Base-by-base conservation (phyloP, 1,284 basidiomycete species). In the Ceratorhiza oryzae-sativae region DNA sequence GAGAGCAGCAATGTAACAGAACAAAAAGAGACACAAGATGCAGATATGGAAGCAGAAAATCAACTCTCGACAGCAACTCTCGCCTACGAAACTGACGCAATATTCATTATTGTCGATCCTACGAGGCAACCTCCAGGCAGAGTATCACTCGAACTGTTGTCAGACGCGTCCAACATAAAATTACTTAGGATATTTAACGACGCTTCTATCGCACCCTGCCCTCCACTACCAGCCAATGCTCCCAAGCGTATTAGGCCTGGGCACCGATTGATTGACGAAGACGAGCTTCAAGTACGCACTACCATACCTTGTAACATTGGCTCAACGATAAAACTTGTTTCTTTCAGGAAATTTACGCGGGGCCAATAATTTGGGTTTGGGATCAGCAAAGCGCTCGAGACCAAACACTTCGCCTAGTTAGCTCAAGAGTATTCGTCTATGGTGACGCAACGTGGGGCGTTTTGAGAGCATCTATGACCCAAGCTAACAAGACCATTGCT, bases 321-420 rank as follows among this genome's bases (percentile, higher is more conserved):
- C 8, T n/a, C 36, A 42, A 46, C 2, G 49, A 13, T 20, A 70
- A 79, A 80, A 36, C 83, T 85, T 27, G 12, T 2, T 20, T 82
- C 81, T 87, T 86, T 83, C 90, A 92, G 78, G 91, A 92, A 78
- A 82, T 87, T n/a, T 93, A 93, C 77, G 76, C 76, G 2, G 90
- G 91, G 5, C 85, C 86, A 76, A 84, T 83, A 30, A 75, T 92
- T 18, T 93, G 91, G 91, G 84, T 93, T 56, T 93, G 91, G 77
- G 91, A 92, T 76, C 76, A 82, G 8, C 81, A 80, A 75, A 91
- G 89, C 23, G 90, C 90, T 77, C 74, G 60, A 13, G 90, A 93
- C 78, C 84, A 71, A 25, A 71, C 63, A n/a, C 61, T 72, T n/a
- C 73, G 75, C 25, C 51, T 75, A 5, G 53, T 76, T 39, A 70